Evolutionary conservation across 768 basidiomycete species (phyloP), one percentile per base, ranked within the genome.

Genomic region (Hortiboletus campestris): DNA sequence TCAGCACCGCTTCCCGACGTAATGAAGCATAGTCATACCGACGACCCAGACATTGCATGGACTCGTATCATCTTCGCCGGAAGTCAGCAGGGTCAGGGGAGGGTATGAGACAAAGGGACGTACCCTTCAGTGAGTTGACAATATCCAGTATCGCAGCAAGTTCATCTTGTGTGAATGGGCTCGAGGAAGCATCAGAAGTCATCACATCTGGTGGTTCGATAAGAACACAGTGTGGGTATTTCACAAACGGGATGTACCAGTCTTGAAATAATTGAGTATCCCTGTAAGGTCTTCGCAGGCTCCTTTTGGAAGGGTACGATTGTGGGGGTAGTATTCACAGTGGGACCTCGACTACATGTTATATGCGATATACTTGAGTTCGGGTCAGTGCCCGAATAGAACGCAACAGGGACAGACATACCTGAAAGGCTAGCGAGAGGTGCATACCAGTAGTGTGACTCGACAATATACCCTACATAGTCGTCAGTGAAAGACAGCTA

Each of bases 171-270:
- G 45, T 35, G 6, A 62, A 64, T 0, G 57, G 61, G 28, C 61
- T 55, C 34, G 63, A 34, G 9, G 63, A 63, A 5, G 63, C 56
- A 50, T 63, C 47, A 12, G 63, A 36, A 10, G 62, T 62, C 35
- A 62, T 48, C 35, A 62, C 49, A n/a, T 62, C 61, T 62, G 16
- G 13, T 9, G 2, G 7, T 40, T 35, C 0, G 4, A 49, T 55
- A 5, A 40, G 29, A 42, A 46, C 11, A 42, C 6, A 2, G 2
- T 2, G 2, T 20, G 48, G 7, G 2, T 8, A 35, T 41, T 48
- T 39, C 2, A 49, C 9, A 29, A 36, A 34, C 3, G 16, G 19
- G 12, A 31, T n/a, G 20, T 25, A 64, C 62, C 61, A 1, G 49
- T 64, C 43, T 35, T 55, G 19, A 50, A 43, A 40, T 49, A 55